Evolutionary conservation across 768 basidiomycete genomes (phyloP), one percentile per base, ranked within the genome.

Genomic region (Serendipita vermifera): DNA sequence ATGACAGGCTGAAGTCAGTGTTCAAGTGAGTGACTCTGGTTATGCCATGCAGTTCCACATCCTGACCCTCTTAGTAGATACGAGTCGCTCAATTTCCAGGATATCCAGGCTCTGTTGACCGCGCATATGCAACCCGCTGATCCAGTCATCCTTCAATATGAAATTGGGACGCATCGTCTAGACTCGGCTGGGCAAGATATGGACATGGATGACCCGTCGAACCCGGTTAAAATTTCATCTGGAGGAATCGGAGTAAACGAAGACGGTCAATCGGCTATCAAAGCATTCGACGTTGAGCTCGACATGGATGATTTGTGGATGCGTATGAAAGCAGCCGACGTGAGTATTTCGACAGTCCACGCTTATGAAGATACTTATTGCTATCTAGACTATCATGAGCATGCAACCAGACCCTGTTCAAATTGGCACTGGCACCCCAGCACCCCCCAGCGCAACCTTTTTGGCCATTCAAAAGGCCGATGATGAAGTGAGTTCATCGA

Each of bases 111-210:
- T 7, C 46, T 51, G 26, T 31, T 51, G 27, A 26, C 11, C 26
- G 15, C n/a, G 29, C 46, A 51, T 31, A 22, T 26, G 3, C 64
- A 71, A 11, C 77, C 85, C 6, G 80, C 88, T 0, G 86, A 91
- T 43, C 92, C 94, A 0, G 73, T 93, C 56, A 68, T 89, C 15
- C 69, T 97, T 4, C 79, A 85, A 63, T 93, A 94, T 57, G 63
- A 65, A 5, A 62, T 71, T n/a, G 46, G 46, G 1, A 51, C 46
- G 9, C 46, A 51, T n/a, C 32, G 46, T 29, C 5, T 51, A 22
- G 46, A 51, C 15, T 11, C 41, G 11, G 41, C 41, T 26, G 27
- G 46, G 5, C 24, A n/a, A 11, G 46, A 51, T 31, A 31, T 51
- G 9, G 46, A 51, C 5, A 51, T 51, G 46, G 7, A 22, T 4